Percentiles rank a stretch among this genome's conserved stretches.
Evolutionary conservation across 2,329 filamentous ascomycete genomes (phyloP).

Genomic region (Hypocreales sp.): DNA sequence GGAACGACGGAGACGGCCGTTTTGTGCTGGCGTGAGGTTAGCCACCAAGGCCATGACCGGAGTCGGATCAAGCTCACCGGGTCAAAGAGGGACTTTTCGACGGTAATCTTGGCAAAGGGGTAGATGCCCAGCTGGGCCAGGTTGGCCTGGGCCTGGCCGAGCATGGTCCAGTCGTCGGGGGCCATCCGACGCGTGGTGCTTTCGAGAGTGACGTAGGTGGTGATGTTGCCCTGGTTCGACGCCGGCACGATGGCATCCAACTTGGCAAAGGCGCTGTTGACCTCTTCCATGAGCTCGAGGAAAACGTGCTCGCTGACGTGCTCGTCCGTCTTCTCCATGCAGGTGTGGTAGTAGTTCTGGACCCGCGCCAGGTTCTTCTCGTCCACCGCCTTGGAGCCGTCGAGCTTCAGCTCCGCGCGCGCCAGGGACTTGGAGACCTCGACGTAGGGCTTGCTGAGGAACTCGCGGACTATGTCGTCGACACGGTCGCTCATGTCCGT

Average conservation of each 20-base stretch:
- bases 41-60: background rate
- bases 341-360: conserved; percentile 3
- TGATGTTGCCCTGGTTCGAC: background rate
- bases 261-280: conserved; percentile 2
- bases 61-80: conserved; percentile 7
- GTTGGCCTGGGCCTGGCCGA: conserved; percentile 1
- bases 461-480: background rate
- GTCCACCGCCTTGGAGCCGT: background rate
- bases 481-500: background rate
- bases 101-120: conserved; percentile 4
- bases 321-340: background rate
- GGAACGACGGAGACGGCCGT: background rate
- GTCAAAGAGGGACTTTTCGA: conserved; percentile 4
- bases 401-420: background rate
- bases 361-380: background rate
- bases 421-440: background rate
- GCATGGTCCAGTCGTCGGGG: conserved; percentile 1
- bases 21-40: too few species aligned
- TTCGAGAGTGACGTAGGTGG: background rate
- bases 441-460: background rate
- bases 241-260: background rate
- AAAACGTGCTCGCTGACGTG: background rate
- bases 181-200: conserved; percentile 1
- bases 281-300: conserved; percentile 3
- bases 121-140: conserved; percentile 3